Percentiles rank a stretch among this genome's conserved stretches.
These are phyloP conservation scores for Colletotrichum truncatum DNA, from an alignment of 2,329 filamentous ascomycete species.

Conservation along the genomic window DNA sequence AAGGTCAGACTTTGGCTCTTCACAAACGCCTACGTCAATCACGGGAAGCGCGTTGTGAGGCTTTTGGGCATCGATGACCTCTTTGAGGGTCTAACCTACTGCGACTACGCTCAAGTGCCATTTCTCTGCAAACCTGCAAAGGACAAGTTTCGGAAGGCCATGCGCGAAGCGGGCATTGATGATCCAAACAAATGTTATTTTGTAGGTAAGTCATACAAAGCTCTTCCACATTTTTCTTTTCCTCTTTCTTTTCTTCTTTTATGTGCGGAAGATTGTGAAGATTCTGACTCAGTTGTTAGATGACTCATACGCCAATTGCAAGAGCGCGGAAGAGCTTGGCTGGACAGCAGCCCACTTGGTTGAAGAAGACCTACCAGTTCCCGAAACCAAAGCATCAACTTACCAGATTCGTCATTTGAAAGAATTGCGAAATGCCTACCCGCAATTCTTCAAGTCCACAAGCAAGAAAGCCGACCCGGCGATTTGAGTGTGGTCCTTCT, in stretches of 20 bases:
- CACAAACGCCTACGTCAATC: conserved; percentile 94
- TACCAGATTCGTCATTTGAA: conserved; percentile 80
- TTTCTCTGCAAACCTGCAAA: conserved; percentile 88
- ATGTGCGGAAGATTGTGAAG: neutral
- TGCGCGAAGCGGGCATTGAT: conserved; percentile 80
- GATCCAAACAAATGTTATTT: conserved; percentile 83
- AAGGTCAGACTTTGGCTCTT: conserved; percentile 96
- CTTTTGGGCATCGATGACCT: conserved; percentile 87
- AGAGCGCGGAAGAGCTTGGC: conserved; percentile 77
- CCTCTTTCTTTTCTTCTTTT: conserved; percentile 8
- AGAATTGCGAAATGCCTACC: conserved; percentile 80
- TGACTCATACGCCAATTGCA: conserved; percentile 86
- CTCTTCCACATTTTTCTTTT: too few species aligned
- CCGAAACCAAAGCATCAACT: conserved; percentile 71
- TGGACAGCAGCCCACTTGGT: conserved; percentile 90
- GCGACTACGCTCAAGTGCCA: conserved; percentile 80
- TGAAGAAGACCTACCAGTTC: conserved; percentile 75
- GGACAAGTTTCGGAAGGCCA: conserved; percentile 88
- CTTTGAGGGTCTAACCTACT: conserved; percentile 95
- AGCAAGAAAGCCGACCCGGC: neutral
- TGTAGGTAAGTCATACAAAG: conserved; percentile 76
- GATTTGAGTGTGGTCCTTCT: too few species aligned
- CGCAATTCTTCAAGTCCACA: conserved; percentile 82
- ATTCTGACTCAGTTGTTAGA: too few species aligned
- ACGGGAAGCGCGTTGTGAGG: conserved; percentile 83